Conservation (phyloP, 768 basidiomycete species). For the Leccinum aurantiacum region DNA sequence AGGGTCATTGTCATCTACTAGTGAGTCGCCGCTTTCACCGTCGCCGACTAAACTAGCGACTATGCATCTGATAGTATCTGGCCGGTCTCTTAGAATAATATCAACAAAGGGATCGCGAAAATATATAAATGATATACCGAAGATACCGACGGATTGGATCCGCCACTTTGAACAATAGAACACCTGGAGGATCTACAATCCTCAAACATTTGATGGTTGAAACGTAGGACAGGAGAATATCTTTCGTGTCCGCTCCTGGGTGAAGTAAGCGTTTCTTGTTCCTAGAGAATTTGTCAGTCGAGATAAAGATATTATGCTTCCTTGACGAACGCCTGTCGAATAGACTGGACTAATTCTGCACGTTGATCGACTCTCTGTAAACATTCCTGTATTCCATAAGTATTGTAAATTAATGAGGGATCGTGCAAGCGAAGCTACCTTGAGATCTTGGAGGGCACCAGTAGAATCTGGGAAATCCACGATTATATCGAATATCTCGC, state of each 20-base stretch:
- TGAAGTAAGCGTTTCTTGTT: slow-evolving; percentile 88
- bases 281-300: slow-evolving; percentile 39
- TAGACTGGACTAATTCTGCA: slow-evolving; percentile 65
- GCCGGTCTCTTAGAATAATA: slow-evolving; percentile 59
- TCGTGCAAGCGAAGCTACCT: slow-evolving; percentile 40
- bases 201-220: slow-evolving; percentile 89
- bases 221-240: slow-evolving; percentile 88
- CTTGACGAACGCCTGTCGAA: slow-evolving; percentile 71
- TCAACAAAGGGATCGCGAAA: slow-evolving; percentile 1
- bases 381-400: slow-evolving; percentile 54
- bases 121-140: slow-evolving; percentile 43
- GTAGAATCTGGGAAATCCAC: slow-evolving; percentile 89
- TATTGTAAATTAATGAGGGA: neutral
- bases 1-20: slow-evolving; percentile 84
- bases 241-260: slow-evolving; percentile 92
- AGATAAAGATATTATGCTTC: neutral
- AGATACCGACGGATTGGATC: slow-evolving; percentile 91
- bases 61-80: slow-evolving; percentile 93
- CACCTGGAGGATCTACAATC: slow-evolving; percentile 89
- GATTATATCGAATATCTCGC: slow-evolving; percentile 94
- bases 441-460: slow-evolving; percentile 83
- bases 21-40: slow-evolving; percentile 74
- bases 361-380: slow-evolving; percentile 80
- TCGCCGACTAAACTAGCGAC: slow-evolving; percentile 90
- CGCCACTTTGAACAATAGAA: slow-evolving; percentile 89